These are phyloP conservation scores for Suillus tomentosus DNA, from an alignment of 768 basidiomycete species.

Conservation along the genomic window DNA sequence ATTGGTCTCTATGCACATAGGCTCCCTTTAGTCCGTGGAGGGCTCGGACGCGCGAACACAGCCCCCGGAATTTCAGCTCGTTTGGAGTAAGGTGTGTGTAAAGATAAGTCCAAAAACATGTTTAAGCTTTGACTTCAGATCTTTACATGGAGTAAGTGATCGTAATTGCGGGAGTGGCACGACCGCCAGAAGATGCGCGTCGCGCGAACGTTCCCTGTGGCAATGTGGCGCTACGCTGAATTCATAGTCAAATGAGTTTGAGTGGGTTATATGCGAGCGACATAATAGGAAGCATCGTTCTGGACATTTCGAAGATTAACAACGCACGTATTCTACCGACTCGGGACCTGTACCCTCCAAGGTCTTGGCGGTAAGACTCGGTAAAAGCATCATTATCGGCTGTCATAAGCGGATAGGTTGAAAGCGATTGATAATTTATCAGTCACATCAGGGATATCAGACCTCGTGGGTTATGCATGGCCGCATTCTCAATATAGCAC, in stretches of 20 bases:
- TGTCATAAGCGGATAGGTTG: background rate
- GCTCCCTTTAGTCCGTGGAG: background rate
- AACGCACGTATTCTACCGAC: background rate
- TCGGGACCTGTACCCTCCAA: background rate
- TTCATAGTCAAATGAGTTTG: background rate
- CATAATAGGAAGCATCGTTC: background rate
- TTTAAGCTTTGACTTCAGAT: background rate
- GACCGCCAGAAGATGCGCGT: background rate
- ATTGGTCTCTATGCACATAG: background rate
- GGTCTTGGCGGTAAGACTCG: background rate
- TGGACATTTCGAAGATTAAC: background rate
- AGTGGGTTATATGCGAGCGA: background rate
- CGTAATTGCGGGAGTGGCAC: background rate
- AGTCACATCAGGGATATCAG: background rate
- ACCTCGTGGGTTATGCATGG: background rate
- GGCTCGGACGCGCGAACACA: background rate
- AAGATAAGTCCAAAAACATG: background rate
- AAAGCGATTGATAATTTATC: background rate
- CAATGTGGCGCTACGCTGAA: background rate
- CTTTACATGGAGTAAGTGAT: background rate
- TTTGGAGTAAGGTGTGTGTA: background rate
- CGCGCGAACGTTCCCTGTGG: background rate
- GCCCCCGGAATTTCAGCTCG: background rate
- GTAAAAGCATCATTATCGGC: background rate
- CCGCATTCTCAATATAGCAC: background rate